Percentiles rank a stretch among this genome's conserved stretches.
Conservation (phyloP, 1,284 basidiomycete species). For the Puccinia coronata region DNA sequence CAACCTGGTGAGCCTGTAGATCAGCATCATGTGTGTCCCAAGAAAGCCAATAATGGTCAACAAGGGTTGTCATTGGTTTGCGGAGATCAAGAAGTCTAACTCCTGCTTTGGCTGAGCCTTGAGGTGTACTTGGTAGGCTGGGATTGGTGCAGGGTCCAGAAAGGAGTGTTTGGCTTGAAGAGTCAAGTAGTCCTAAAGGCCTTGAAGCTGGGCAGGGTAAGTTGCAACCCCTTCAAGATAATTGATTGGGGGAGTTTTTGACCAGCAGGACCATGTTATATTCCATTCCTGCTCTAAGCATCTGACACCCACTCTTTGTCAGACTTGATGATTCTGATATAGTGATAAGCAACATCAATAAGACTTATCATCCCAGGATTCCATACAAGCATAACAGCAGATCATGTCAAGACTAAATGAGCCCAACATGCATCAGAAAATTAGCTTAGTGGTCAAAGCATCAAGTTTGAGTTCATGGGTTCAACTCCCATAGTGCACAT, state of each 20-base stretch:
- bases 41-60: constrained; percentile 28
- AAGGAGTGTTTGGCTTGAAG: constrained; percentile 32
- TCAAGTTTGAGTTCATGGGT: too few relatives aligned
- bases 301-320: too few relatives aligned
- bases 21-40: constrained; percentile 21
- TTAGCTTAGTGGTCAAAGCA: too few relatives aligned
- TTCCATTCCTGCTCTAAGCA: too few relatives aligned
- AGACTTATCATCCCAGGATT: too few relatives aligned
- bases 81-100: constrained; percentile 10
- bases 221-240: constrained; percentile 69
- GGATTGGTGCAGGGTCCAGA: constrained; percentile 10
- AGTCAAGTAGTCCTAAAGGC: constrained; percentile 17
- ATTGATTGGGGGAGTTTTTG: constrained; percentile 67
- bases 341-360: too few relatives aligned
- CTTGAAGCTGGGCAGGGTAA: constrained; percentile 69
- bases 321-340: too few relatives aligned
- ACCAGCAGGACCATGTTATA: too few relatives aligned
- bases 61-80: constrained; percentile 27
- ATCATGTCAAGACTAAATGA: too few relatives aligned
- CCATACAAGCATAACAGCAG: too few relatives aligned
- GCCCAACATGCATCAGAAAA: too few relatives aligned
- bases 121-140: constrained; percentile 10
- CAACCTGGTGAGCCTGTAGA: constrained; percentile 27
- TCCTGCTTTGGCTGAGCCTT: constrained; percentile 1
- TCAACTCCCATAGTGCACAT: too few relatives aligned